A percentile compares a stretch with the other conserved stretches of the same genome.
These are phyloP conservation scores for Trypanosoma melophagium DNA, from an alignment of 208 protist genomes.

Conservation along the genomic window DNA sequence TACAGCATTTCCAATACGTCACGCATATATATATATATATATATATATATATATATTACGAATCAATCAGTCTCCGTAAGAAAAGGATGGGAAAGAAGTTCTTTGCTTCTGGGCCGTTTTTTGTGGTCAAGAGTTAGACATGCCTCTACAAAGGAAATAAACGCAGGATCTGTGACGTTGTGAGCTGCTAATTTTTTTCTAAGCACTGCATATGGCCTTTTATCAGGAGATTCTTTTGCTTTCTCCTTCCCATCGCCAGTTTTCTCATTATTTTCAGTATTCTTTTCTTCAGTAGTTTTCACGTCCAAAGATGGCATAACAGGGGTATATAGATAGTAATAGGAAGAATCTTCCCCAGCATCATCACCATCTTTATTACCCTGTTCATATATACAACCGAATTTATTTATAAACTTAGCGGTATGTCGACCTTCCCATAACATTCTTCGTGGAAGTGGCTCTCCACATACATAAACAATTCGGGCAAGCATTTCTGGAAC, in stretches of 20 bases:
- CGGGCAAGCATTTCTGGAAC: slow-evolving; percentile 93
- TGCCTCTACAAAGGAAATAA: slow-evolving; percentile 87
- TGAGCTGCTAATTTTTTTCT: slow-evolving; percentile 69
- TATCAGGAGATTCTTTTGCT: background rate
- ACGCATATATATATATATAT: slow-evolving; percentile 2
- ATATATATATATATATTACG: background rate
- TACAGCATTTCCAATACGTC: slow-evolving; percentile 7
- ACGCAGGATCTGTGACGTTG: slow-evolving; percentile 67
- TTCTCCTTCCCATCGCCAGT: background rate
- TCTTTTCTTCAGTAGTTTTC: slow-evolving; percentile 27
- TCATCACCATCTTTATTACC: slow-evolving; percentile 42
- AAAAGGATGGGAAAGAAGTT: slow-evolving; percentile 88
- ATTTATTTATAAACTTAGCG: slow-evolving; percentile 88
- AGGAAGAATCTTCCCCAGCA: slow-evolving; percentile 28
- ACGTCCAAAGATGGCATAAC: slow-evolving; percentile 28
- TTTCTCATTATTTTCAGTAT: slow-evolving; percentile 18
- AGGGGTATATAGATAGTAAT: slow-evolving; percentile 83
- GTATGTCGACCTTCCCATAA: slow-evolving; percentile 89
- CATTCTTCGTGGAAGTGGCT: slow-evolving; percentile 79
- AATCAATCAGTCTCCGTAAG: slow-evolving; percentile 36
- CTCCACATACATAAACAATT: slow-evolving; percentile 89
- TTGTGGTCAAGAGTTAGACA: slow-evolving; percentile 88
- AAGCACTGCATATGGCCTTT: slow-evolving; percentile 66
- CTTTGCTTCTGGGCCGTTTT: slow-evolving; percentile 60
- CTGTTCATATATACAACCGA: slow-evolving; percentile 86